Evolutionary conservation across 345 rosid species (phyloP), one percentile per base, ranked within the genome.

Genomic region (Arabidopsis suecica): DNA sequence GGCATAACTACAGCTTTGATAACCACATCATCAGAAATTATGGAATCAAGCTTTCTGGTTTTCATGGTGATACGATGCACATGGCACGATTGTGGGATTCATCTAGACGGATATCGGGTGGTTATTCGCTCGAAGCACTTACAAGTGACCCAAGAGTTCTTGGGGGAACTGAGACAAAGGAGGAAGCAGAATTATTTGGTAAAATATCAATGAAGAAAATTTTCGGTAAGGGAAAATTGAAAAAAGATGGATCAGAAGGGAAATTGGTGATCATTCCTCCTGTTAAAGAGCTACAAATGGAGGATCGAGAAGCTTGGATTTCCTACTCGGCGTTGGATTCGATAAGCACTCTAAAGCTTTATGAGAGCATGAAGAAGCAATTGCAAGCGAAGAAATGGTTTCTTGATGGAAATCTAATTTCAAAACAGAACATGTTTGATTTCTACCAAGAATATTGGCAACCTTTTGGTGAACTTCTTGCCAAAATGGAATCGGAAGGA

Each of bases 1-100:
- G 99, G 98, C 99, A 95, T 85, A 95, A 90, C 79, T 95, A 92
- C 76, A 92, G 99, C 88, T 95, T 95, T 64, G 99, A 95, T 75
- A 86, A 73, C 73, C 99, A 95, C 79, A 83, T 92, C 63, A 75
- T 95, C 42, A 83, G 87, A 81, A 95, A 95, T 73, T 89, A 88
- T 74, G 96, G 89, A 47, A 60, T 95, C 65, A 77, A 84, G 81
- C 83, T 95, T 74, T 81, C 86, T 82, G 99, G 99, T 41, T 95
- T 95, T 84, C 88, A 89, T 82, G 98, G 96, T 36, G 99, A 95
- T 75, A 95, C 99, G 56, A 92, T 95, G 93, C 99, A 95, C 84
- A 92, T 95, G 99, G 99, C 99, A 57, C 82, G 98, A 28, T 75
- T 92, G 69, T 92, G 97, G 97, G 86, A 95, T 86, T 92, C 99